Base-by-base conservation (phyloP, 1,284 basidiomycete species). In the Tilletia walkeri region DNA sequence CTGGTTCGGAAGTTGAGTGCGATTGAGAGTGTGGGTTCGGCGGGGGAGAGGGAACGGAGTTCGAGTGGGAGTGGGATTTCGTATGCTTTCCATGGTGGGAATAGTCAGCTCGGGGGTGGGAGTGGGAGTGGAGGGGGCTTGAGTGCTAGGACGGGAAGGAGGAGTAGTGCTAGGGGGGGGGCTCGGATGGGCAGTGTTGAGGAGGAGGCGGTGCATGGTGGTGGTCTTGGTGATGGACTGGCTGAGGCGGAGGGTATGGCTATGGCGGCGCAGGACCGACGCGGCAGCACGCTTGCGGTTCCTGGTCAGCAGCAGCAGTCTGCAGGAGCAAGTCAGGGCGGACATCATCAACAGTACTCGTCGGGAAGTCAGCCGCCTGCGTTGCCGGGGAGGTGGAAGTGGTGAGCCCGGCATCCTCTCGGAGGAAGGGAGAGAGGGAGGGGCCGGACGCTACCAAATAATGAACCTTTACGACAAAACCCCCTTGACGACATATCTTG, bases 1-100 rank as follows among this genome's bases (percentile, higher is more conserved):
- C 65, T 73, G n/a, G 72, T 73, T 34, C 63, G 70, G 4, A 71
- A 73, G 63, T 67, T 73, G 18, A 66, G 59, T 18, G 70, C 72
- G 16, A 73, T 73, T 39, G 70, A 68, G 38, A 72, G 70, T 34
- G 72, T 72, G 18, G 72, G 72, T 10, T 47, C 39, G 12, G 39
- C 65, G 36, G 59, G 59, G 36, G 59, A 63, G 59, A 24, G 59
- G 34, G 59, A 63, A 34, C 18, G 59, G 24, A 56, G 54, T 24
- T 56, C 54, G 54, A 56, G 59, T 38, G 59, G 59, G 59, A 63
- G 59, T 16, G 59, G 36, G 59, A 63, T 18, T 3, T 6, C 36
- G 34, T 16, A 45, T 45, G 41, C 14, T 45, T 45, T 14, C 9
- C 14, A 45, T 45, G 41, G 47, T 12, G 47, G 47, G 24, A 30